phyloP scores from a whole-genome alignment of 306 rosid genomes.

The Dalbergia cultrata region DNA sequence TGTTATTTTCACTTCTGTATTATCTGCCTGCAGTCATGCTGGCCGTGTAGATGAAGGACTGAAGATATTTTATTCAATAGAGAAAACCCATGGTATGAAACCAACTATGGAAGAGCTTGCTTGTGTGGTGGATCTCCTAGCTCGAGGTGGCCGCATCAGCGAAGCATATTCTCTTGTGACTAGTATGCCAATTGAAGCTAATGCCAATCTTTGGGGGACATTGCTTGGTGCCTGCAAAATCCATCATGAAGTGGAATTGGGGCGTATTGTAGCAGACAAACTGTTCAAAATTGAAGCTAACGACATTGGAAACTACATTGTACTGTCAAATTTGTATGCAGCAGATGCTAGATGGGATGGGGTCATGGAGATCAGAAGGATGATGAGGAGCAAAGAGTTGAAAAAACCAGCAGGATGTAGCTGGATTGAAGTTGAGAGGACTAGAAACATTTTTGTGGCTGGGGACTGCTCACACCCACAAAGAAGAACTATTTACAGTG shows the following conservation, averaged over 20 bases:
- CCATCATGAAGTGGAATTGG: conserved; percentile 80
- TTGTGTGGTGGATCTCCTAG: conserved; percentile 84
- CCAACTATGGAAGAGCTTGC: conserved; percentile 91
- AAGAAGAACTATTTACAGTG: conserved; percentile 67
- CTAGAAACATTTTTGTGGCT: conserved; percentile 66
- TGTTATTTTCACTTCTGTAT: conserved; percentile 72
- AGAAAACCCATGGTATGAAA: conserved; percentile 68
- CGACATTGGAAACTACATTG: conserved; percentile 80
- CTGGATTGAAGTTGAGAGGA: conserved; percentile 88
- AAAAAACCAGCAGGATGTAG: conserved; percentile 93
- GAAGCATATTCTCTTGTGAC: conserved; percentile 78
- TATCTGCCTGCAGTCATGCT: conserved; percentile 90
- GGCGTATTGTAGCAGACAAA: conserved; percentile 65
- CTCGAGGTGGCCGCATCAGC: conserved; percentile 70
- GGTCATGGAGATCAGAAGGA: conserved; percentile 73
- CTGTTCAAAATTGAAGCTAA: conserved; percentile 70
- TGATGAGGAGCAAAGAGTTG: conserved; percentile 71
- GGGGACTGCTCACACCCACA: conserved; percentile 86
- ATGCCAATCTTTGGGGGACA: conserved; percentile 86
- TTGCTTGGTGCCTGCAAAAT: conserved; percentile 84
- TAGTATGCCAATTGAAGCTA: conserved; percentile 70
- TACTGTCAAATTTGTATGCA: conserved; percentile 84
- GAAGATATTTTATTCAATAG: conserved; percentile 74
- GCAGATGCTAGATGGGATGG: conserved; percentile 86
- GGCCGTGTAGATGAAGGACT: conserved; percentile 84